Base-by-base conservation (phyloP, 805 yeast genomes). In the Clavispora carvajalis region DNA sequence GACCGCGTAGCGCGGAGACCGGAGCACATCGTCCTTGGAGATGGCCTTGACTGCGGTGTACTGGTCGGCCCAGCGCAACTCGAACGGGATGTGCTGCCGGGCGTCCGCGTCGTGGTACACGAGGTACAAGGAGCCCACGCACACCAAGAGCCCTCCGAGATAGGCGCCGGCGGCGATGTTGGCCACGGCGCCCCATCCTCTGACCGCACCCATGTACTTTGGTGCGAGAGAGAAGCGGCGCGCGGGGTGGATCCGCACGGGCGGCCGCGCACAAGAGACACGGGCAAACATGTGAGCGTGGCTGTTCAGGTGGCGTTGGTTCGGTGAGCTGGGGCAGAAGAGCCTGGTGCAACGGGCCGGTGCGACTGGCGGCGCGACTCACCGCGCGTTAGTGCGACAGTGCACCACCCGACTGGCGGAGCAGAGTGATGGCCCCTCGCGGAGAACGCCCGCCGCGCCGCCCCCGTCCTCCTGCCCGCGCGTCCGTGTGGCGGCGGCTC, bases 151-250 rank as follows among this genome's bases (percentile, higher is more conserved):
- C 4, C 70, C 70, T 5, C 73, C 74, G 33, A 67, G 46, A 45
- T 69, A 69, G 6, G 69, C 73, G 9, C 72, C 73, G 12, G 71
- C 66, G n/a, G 63, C 34, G 17, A 67, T 57, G 45, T 67, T 67
- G 29, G 66, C 40, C 5, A 60, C 53, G 16, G 58, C 48, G 22
- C 69, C 64, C 53, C 59, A 63, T 15, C 61, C 60, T 33, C 49
- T 51, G 51, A 36, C 18, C 5, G 38, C 38, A 11, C 38, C 38
- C 23, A 36, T 13, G 33, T 23, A 23, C 15, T 12, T 34, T 8
- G 37, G 37, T 16, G 9, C 17, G 16, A 34, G 21, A 7, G 37
- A 34, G 13, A 34, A 23, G 24, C 13, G 30, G 22, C n/a, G 37
- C 12, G 30, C 21, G 4, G 22, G 22, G 11, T 22, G 34, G 23